Evolutionary conservation across 1,284 basidiomycete genomes (phyloP).

Genomic region (Ganoderma meredithae): DNA sequence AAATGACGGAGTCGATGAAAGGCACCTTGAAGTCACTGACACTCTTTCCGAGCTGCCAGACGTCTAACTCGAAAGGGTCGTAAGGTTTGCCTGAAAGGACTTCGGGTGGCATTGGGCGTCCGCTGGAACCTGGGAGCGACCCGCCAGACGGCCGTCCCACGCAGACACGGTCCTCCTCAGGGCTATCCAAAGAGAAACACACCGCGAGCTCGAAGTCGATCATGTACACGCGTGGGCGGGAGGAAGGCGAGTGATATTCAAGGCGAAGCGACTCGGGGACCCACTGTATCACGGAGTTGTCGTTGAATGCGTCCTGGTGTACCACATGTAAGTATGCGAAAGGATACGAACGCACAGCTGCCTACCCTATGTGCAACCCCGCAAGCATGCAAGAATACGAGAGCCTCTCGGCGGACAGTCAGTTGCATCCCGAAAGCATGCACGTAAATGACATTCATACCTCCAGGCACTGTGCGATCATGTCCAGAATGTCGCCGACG

Average conservation of each 20-base stretch:
- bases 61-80: conserved; percentile 21
- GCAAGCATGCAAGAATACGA: conserved; percentile 12
- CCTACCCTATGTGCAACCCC: conserved; percentile 16
- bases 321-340: not conserved
- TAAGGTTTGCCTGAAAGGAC: conserved; percentile 32
- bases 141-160: conserved; percentile 9
- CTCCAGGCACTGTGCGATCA: conserved; percentile 43
- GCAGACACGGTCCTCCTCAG: conserved; percentile 19
- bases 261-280: conserved; percentile 16
- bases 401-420: not conserved
- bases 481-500: conserved; percentile 41
- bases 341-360: not conserved
- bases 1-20: not conserved
- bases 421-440: no score
- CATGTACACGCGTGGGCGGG: conserved; percentile 22
- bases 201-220: conserved; percentile 26
- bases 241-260: not conserved
- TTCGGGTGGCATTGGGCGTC: conserved; percentile 30
- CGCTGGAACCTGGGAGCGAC: conserved; percentile 2
- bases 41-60: conserved; percentile 19
- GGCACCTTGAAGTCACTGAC: conserved; percentile 17
- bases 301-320: conserved; percentile 25
- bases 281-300: conserved; percentile 28
- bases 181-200: conserved; percentile 20
- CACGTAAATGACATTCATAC: conserved; percentile 2